These are phyloP conservation scores for Selenicereus undatus DNA, from an alignment of 148 eudicot species.

Conservation along the genomic window DNA sequence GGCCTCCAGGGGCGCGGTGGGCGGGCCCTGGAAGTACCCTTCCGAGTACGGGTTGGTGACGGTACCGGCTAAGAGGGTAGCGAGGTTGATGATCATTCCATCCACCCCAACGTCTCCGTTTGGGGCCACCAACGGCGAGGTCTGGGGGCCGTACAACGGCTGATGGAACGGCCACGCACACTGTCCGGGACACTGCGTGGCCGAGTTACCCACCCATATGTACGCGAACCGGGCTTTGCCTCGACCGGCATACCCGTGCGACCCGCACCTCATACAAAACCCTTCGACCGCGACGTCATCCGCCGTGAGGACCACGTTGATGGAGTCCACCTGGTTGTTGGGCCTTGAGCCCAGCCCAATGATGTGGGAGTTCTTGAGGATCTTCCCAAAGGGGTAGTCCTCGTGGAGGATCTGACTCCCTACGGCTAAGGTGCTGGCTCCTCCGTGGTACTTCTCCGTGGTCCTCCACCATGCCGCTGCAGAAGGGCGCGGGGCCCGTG, in stretches of 20 bases:
- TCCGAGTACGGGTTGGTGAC: slow-evolving; percentile 53
- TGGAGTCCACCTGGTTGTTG: not conserved
- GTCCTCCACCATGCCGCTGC: slow-evolving; percentile 67
- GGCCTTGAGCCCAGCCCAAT: slow-evolving; percentile 30
- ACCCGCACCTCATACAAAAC: slow-evolving; percentile 64
- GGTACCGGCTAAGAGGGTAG: slow-evolving; percentile 47
- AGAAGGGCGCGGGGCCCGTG: slow-evolving; percentile 36
- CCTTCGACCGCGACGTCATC: slow-evolving; percentile 61
- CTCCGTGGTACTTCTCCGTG: slow-evolving; percentile 54
- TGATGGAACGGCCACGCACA: slow-evolving; percentile 63
- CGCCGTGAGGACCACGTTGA: slow-evolving; percentile 52
- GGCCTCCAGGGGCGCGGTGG: slow-evolving; percentile 48
- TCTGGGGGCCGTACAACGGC: slow-evolving; percentile 56
- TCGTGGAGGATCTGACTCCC: slow-evolving; percentile 41
- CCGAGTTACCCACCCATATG: slow-evolving; percentile 60
- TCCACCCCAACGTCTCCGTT: slow-evolving; percentile 64
- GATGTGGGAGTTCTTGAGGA: slow-evolving; percentile 34
- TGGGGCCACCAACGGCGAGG: slow-evolving; percentile 42
- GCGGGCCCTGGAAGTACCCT: slow-evolving; percentile 58
- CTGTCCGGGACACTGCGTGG: slow-evolving; percentile 50
- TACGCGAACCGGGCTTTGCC: slow-evolving; percentile 27
- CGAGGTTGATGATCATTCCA: slow-evolving; percentile 57
- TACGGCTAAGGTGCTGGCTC: slow-evolving; percentile 31
- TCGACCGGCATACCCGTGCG: slow-evolving; percentile 39
- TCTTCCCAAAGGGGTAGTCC: slow-evolving; percentile 48